A percentile compares a stretch with the other conserved stretches of the same genome.
Evolutionary conservation across 495 filamentous ascomycete species (phyloP).

Genomic region (Rhypophila decipiens): DNA sequence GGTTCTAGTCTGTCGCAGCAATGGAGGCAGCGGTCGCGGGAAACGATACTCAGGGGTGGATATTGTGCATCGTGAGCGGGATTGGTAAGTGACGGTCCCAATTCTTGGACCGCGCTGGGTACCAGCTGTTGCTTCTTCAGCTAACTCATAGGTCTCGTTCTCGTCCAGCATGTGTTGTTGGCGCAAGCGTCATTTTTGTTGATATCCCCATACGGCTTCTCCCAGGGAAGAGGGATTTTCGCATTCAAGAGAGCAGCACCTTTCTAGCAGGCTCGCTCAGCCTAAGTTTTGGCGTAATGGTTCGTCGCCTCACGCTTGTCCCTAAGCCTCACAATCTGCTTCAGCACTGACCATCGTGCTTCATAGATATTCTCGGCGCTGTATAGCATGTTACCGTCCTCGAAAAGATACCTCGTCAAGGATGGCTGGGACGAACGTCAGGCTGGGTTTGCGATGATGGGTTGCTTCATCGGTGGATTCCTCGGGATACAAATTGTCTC

Average conservation of each 20-base stretch:
- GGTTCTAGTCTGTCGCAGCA: background rate
- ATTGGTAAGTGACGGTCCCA: constrained; percentile 44
- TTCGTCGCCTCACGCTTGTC: constrained; percentile 41
- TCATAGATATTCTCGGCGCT: constrained; percentile 82
- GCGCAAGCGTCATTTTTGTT: constrained; percentile 79
- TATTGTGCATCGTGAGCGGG: constrained; percentile 81
- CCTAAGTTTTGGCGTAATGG: constrained; percentile 97
- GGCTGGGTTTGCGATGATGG: constrained; percentile 68
- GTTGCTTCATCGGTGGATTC: constrained; percentile 74
- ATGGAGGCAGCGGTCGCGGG: constrained; percentile 43
- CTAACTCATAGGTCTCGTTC: background rate
- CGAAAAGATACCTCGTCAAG: constrained; percentile 65
- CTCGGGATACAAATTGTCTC: constrained; percentile 79
- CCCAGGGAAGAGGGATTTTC: constrained; percentile 67
- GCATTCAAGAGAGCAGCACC: constrained; percentile 78
- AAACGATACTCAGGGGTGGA: constrained; percentile 90
- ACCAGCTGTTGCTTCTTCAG: background rate
- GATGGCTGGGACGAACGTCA: constrained; percentile 57
- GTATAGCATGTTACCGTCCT: constrained; percentile 88
- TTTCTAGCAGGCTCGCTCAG: constrained; percentile 87
- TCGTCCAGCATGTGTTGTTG: constrained; percentile 65
- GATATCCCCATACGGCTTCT: constrained; percentile 69
- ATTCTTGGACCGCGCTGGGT: background rate
- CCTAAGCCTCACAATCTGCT: background rate
- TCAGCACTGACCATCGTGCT: background rate